Evolutionary conservation across 2,329 filamentous ascomycete species (phyloP), one percentile per base, ranked within the genome.

Genomic region (Alternaria sp.): DNA sequence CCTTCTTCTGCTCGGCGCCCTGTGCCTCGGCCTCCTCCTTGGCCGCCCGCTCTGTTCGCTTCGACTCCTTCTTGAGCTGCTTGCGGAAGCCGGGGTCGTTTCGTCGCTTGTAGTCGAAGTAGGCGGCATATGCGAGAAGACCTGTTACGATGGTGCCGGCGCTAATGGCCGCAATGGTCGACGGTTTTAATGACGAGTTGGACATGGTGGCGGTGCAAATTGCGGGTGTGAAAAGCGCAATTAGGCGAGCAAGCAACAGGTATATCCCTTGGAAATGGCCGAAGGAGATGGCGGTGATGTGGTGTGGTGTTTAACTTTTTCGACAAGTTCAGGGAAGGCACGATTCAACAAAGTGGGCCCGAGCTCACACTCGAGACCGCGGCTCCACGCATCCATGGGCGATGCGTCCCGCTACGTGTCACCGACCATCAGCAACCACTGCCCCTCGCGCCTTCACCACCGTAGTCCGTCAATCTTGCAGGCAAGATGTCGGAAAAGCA

Each of bases 11-110:
- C 78, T 85, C 84, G 70, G 86, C 84, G 64, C 85, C 85, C 67
- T 87, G 85, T 61, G 86, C 85, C 75, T 90, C 87, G 63, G 88
- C 89, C 76, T 89, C 86, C 73, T 91, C 89, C 82, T 93, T 92
- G 73, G 89, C 88, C 61, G 83, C 87, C 69, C 89, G 89, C 66
- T 86, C 87, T 78, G 90, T 87, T 75, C 86, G 86, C 80, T 91
- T 90, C 78, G 91, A 89, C 80, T 92, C 91, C 75, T 89, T 88
- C 79, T 91, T 91, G 73, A 90, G 77, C 41, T 83, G 78, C 76
- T 83, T 87, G 71, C 88, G 84, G 81, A 90, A 90, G 38, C 86
- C 84, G 55, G 86, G 83, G 70, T 89, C 87, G 67, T 84, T 87
- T 69, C 87, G 86, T 75, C 88, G 83, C 75, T 84, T 84, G 82